phyloP scores from a whole-genome alignment of 2,329 filamentous ascomycete species.

The Pleomassaria siparia region DNA sequence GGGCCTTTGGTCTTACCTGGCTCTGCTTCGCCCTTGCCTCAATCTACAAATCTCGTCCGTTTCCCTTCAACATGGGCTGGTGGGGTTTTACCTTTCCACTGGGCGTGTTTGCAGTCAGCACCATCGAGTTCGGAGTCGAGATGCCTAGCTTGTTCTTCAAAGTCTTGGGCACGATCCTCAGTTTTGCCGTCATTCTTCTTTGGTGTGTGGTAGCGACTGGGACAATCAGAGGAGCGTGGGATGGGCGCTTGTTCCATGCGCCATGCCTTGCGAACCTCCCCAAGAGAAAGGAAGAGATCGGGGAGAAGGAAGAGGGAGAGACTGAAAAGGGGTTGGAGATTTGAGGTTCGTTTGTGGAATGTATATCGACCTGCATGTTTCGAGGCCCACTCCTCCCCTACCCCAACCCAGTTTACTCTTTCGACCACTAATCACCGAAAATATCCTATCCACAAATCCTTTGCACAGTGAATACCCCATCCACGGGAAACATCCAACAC shows the following conservation, averaged over 20 bases:
- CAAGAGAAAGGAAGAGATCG: conserved; percentile 18
- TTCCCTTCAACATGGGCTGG: conserved; percentile 66
- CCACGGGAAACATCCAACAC: too few relatives aligned
- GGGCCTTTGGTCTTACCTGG: conserved; percentile 59
- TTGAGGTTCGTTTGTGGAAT: background rate
- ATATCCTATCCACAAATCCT: too few relatives aligned
- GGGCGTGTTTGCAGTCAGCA: conserved; percentile 57
- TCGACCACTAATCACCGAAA: too few relatives aligned
- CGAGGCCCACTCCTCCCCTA: too few relatives aligned
- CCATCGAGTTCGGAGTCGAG: conserved; percentile 52
- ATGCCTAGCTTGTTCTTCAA: conserved; percentile 59
- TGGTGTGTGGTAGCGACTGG: conserved; percentile 58
- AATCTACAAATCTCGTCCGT: conserved; percentile 46
- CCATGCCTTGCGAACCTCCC: conserved; percentile 51
- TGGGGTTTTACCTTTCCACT: conserved; percentile 64
- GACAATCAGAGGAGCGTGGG: conserved; percentile 52
- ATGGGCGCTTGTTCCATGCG: conserved; percentile 56
- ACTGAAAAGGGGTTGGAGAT: conserved; percentile 16
- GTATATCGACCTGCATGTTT: too few relatives aligned
- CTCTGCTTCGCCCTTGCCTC: conserved; percentile 56
- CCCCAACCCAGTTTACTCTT: too few relatives aligned
- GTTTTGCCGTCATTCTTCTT: conserved; percentile 53
- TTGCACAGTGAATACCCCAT: too few relatives aligned
- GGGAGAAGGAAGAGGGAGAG: conserved; percentile 14
- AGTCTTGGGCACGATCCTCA: conserved; percentile 59